Percentiles rank a stretch among this genome's conserved stretches.
Evolutionary conservation across 306 rosid species (phyloP).

Genomic region (Fragaria vesca): DNA sequence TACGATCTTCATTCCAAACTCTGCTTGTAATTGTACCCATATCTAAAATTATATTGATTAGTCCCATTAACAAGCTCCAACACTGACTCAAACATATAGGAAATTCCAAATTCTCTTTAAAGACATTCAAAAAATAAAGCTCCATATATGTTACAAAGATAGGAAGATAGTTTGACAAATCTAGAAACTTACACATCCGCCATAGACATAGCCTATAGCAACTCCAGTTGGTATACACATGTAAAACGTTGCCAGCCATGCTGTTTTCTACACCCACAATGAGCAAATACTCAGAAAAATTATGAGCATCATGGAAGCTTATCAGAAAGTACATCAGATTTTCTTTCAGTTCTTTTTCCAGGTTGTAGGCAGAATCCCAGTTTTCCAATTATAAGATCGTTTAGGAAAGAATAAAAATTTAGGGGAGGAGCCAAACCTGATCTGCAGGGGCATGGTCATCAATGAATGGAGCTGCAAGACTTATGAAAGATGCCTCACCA

Average conservation of each 20-base stretch:
- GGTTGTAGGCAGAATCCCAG: neutral
- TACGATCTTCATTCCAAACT: neutral
- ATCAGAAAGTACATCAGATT: neutral
- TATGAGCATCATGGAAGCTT: constrained; percentile 14
- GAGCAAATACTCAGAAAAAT: constrained; percentile 15
- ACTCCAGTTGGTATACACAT: constrained; percentile 97
- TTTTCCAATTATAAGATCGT: neutral
- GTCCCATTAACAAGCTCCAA: neutral
- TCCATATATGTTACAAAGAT: neutral
- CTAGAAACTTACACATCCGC: constrained; percentile 73
- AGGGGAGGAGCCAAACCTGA: constrained; percentile 52
- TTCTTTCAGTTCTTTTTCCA: neutral
- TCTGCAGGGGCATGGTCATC: constrained; percentile 89
- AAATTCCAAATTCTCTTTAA: no score
- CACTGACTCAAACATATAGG: neutral
- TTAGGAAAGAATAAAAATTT: neutral
- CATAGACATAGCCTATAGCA: constrained; percentile 90
- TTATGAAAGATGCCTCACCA: constrained; percentile 97
- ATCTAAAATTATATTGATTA: neutral
- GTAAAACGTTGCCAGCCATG: constrained; percentile 93
- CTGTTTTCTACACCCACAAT: constrained; percentile 68
- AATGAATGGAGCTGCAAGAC: constrained; percentile 96
- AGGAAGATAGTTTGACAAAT: constrained; percentile 12
- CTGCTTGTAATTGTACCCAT: neutral
- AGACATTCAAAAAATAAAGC: neutral